These are phyloP conservation scores for Misopates orontium DNA, from an alignment of 257 asterid species.

Conservation along the genomic window DNA sequence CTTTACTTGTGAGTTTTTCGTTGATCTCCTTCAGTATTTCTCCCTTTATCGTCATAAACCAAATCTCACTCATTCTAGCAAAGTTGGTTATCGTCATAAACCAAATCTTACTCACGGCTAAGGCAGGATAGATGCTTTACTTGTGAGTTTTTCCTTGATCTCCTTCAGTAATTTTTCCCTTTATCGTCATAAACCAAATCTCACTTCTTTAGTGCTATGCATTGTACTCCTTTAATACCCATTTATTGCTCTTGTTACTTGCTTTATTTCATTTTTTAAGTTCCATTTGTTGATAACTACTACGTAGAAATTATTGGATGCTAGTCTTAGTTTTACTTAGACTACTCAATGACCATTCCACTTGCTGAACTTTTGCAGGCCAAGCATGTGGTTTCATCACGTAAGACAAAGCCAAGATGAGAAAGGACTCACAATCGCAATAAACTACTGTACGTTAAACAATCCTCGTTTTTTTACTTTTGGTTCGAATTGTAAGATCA, in stretches of 20 bases:
- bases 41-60: neutral
- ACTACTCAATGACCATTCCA: neutral
- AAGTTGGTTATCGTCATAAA: too few species aligned
- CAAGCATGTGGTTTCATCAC: constrained; percentile 98
- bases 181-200: too few species aligned
- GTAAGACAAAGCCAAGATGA: constrained; percentile 73
- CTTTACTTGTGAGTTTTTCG: constrained; percentile 74
- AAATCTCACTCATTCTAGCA: neutral
- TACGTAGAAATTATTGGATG: neutral
- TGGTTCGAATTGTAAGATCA: constrained; percentile 10
- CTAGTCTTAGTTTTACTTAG: neutral
- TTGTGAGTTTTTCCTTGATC: too few species aligned
- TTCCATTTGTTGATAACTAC: neutral
- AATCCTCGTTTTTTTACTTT: constrained; percentile 5
- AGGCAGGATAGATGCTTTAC: too few species aligned
- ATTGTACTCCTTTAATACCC: too few species aligned
- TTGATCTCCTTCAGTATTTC: neutral
- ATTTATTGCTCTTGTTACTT: too few species aligned
- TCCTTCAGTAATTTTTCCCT: too few species aligned
- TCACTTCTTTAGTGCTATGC: too few species aligned
- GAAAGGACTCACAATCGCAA: constrained; percentile 69
- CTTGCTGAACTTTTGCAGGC: constrained; percentile 55
- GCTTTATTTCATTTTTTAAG: neutral
- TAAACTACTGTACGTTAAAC: constrained; percentile 67
- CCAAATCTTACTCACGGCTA: too few species aligned